These are phyloP conservation scores for Russula compacta DNA, from an alignment of 768 basidiomycete species.

Conservation along the genomic window DNA sequence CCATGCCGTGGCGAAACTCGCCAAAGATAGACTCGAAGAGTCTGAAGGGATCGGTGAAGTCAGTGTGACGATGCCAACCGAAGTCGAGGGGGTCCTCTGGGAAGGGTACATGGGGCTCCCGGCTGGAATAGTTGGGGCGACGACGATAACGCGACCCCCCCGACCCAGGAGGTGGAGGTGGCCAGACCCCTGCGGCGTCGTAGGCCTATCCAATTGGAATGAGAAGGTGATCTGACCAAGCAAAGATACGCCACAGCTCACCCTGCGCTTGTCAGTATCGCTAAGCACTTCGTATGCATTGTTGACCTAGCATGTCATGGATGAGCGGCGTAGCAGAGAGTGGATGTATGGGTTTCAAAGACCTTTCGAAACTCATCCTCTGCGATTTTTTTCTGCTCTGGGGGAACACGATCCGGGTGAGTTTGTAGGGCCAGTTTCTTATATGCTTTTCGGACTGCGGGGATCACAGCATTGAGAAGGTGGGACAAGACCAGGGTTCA, in stretches of 20 bases:
- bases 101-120: conserved; percentile 1
- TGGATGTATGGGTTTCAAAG: conserved; percentile 20
- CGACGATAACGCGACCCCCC: conserved; percentile 2
- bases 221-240: background rate
- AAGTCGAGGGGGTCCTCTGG: conserved; percentile 20
- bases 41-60: conserved; percentile 66
- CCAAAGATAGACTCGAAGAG: conserved; percentile 69
- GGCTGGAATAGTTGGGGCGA: conserved; percentile 7
- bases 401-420: conserved; percentile 65
- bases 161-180: conserved; percentile 38
- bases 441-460: conserved; percentile 70
- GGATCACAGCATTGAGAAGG: background rate
- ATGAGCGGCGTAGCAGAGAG: conserved; percentile 7
- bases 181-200: conserved; percentile 67
- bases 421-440: conserved; percentile 60
- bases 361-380: conserved; percentile 50
- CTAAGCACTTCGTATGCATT: conserved; percentile 71
- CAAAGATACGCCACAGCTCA: conserved; percentile 24
- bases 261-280: conserved; percentile 49
- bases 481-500: background rate
- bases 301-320: conserved; percentile 40
- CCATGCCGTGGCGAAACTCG: conserved; percentile 13
- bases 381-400: conserved; percentile 47
- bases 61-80: conserved; percentile 36
- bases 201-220: conserved; percentile 38